Conservation (phyloP, 2,329 filamentous ascomycete genomes). For the Uncinocarpus reesii region DNA sequence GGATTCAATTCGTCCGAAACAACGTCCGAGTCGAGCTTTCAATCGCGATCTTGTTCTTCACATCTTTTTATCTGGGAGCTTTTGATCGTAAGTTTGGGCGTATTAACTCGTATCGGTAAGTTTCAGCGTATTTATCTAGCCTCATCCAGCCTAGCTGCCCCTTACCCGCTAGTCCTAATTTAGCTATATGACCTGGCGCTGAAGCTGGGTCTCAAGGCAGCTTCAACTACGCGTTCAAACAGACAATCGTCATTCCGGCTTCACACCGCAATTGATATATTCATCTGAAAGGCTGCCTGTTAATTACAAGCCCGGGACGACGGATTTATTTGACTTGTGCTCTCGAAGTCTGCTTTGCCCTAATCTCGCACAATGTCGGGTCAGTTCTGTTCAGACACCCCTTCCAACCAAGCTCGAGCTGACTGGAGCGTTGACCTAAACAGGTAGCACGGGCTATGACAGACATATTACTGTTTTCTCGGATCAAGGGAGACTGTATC, state of each 20-base stretch:
- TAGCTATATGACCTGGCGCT: slow-evolving; percentile 4
- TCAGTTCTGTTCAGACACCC: slow-evolving; percentile 21
- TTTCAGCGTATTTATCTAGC: not conserved
- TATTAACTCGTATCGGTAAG: not conserved
- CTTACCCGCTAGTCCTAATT: slow-evolving; percentile 13
- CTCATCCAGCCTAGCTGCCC: not conserved
- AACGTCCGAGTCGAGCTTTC: too few species aligned
- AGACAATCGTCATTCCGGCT: not conserved
- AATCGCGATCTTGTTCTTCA: too few species aligned
- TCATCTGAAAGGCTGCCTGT: not conserved
- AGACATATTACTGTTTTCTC: slow-evolving; percentile 99
- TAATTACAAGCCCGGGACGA: not conserved
- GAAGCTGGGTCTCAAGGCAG: slow-evolving; percentile 12
- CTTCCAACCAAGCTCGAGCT: slow-evolving; percentile 10
- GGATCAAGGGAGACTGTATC: slow-evolving; percentile 93
- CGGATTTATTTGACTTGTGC: slow-evolving; percentile 6
- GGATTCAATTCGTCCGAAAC: not conserved
- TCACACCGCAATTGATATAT: not conserved
- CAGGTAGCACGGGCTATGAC: slow-evolving; percentile 84
- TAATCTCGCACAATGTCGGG: slow-evolving; percentile 35
- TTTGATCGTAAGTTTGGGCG: not conserved
- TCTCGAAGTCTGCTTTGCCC: slow-evolving; percentile 11
- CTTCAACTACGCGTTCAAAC: slow-evolving; percentile 12
- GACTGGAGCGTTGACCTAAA: slow-evolving; percentile 22
- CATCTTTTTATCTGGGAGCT: not conserved